phyloP scores from a whole-genome alignment of 1,139 yeast genomes.

The Hansenula sp. region DNA sequence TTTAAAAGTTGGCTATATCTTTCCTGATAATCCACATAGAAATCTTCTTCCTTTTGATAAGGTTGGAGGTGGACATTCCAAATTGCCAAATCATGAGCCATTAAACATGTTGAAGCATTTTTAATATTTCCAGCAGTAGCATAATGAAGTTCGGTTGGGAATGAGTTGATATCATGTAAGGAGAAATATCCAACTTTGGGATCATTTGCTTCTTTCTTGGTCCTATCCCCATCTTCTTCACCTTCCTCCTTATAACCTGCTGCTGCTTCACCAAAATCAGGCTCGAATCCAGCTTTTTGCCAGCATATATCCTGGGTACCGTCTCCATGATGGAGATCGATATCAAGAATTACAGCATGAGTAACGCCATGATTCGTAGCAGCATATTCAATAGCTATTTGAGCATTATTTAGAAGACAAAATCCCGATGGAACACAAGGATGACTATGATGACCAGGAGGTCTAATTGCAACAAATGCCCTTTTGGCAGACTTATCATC shows the following conservation, averaged over 20 bases:
- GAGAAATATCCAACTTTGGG: slow-evolving; percentile 83
- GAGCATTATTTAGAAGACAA: slow-evolving; percentile 78
- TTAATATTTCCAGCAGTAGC: slow-evolving; percentile 69
- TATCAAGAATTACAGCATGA: slow-evolving; percentile 79
- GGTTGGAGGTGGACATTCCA: slow-evolving; percentile 84
- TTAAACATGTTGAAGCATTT: slow-evolving; percentile 75
- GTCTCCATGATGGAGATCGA: slow-evolving; percentile 90
- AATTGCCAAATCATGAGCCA: slow-evolving; percentile 75
- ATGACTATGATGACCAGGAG: slow-evolving; percentile 92
- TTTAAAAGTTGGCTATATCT: slow-evolving; percentile 60
- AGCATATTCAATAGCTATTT: slow-evolving; percentile 80
- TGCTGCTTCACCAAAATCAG: slow-evolving; percentile 35
- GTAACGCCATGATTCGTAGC: slow-evolving; percentile 58
- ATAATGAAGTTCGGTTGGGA: slow-evolving; percentile 77
- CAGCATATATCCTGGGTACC: slow-evolving; percentile 87
- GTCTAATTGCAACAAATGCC: slow-evolving; percentile 69
- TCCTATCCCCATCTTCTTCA: slow-evolving; percentile 39
- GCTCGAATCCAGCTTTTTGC: slow-evolving; percentile 64
- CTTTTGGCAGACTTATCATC: slow-evolving; percentile 40
- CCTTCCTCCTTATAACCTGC: slow-evolving; percentile 27
- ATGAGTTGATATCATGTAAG: slow-evolving; percentile 80
- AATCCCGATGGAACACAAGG: slow-evolving; percentile 85
- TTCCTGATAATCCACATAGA: slow-evolving; percentile 56
- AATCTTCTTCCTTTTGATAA: slow-evolving; percentile 59
- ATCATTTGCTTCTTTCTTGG: slow-evolving; percentile 46